Percentiles rank a stretch among this genome's conserved stretches.
phyloP scores from a whole-genome alignment of 495 filamentous ascomycete species.

The Lasiosphaeriaceae sp. region DNA sequence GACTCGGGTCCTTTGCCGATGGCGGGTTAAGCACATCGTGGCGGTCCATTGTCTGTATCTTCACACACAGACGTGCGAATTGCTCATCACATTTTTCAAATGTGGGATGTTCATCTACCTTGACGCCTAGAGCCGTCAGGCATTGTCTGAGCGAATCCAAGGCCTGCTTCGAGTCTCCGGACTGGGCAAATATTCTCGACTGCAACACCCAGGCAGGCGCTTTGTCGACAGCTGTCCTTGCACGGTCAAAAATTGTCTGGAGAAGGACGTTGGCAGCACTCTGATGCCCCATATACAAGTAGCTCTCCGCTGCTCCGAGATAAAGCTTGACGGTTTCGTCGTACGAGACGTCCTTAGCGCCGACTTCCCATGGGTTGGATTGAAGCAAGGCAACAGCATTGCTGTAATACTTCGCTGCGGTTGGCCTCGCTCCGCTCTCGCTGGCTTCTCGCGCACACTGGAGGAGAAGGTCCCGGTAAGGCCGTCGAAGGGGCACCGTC shows the following conservation, averaged over 20 bases:
- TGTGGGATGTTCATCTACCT: slow-evolving; percentile 59
- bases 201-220: slow-evolving; percentile 74
- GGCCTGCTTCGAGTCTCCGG: slow-evolving; percentile 63
- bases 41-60: slow-evolving; percentile 57
- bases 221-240: slow-evolving; percentile 66
- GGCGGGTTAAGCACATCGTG: slow-evolving; percentile 51
- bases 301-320: slow-evolving; percentile 73
- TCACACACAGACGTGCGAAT: slow-evolving; percentile 57
- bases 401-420: slow-evolving; percentile 73
- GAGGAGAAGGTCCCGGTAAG: slow-evolving; percentile 69
- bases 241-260: slow-evolving; percentile 59
- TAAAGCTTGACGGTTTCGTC: slow-evolving; percentile 77
- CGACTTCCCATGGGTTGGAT: slow-evolving; percentile 70
- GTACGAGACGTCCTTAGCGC: slow-evolving; percentile 67
- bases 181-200: slow-evolving; percentile 69
- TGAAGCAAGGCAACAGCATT: slow-evolving; percentile 75
- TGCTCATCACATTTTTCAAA: slow-evolving; percentile 71
- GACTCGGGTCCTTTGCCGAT: slow-evolving; percentile 45
- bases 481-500: slow-evolving; percentile 52
- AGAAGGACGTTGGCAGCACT: slow-evolving; percentile 61
- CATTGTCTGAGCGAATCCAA: slow-evolving; percentile 65
- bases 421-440: slow-evolving; percentile 74
- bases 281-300: slow-evolving; percentile 68
- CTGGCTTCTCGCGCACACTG: slow-evolving; percentile 71
- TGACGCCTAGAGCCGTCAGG: slow-evolving; percentile 61